A percentile compares a stretch with the other conserved stretches of the same genome.
These are phyloP conservation scores for Daldinia vernicosa DNA, from an alignment of 495 filamentous ascomycete genomes.

Conservation along the genomic window DNA sequence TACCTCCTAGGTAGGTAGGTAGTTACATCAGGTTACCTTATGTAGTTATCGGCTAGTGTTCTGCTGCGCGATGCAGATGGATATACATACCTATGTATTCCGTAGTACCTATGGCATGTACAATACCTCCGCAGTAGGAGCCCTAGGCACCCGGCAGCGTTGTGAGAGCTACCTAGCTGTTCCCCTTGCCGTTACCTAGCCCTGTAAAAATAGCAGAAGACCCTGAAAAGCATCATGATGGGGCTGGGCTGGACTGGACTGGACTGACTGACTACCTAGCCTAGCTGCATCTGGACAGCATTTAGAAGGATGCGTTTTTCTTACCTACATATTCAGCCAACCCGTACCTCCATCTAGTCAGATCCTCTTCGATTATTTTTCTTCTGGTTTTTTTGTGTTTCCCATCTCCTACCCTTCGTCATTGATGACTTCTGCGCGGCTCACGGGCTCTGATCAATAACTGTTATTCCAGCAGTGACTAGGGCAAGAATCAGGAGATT, in stretches of 20 bases:
- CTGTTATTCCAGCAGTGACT: not conserved
- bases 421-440: conserved; percentile 3
- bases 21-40: not conserved
- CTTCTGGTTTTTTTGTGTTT: not conserved
- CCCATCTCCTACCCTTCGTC: not conserved
- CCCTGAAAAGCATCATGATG: conserved; percentile 26
- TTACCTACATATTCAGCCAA: conserved; percentile 38
- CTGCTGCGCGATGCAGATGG: not conserved
- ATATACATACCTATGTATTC: no score
- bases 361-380: not conserved
- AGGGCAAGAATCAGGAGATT: not conserved
- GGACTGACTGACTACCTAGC: conserved; percentile 10
- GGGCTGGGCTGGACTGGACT: conserved; percentile 22
- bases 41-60: conserved; percentile 18
- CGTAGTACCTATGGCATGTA: no score
- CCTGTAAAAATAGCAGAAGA: conserved; percentile 18
- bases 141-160: not conserved
- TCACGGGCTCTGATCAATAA: not conserved
- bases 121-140: not conserved
- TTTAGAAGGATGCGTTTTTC: conserved; percentile 29
- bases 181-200: not conserved
- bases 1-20: not conserved
- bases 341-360: conserved; percentile 13
- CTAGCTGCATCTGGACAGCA: conserved; percentile 31
- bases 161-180: not conserved